phyloP scores from a whole-genome alignment of 1,284 basidiomycete species.

The Microbotryum scabiosae region DNA sequence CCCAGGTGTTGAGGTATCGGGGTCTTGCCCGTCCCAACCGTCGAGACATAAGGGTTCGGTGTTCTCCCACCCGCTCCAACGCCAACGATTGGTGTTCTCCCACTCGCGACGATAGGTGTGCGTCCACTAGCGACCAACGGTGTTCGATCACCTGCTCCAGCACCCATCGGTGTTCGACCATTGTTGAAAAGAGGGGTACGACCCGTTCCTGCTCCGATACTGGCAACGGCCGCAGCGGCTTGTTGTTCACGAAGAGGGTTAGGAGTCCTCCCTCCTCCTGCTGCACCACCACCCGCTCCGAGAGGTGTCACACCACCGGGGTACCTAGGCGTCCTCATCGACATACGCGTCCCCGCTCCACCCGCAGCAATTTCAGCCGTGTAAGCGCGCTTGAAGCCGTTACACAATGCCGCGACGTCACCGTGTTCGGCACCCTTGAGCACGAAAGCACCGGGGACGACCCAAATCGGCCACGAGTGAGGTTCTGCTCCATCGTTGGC shows the following conservation, averaged over 20 bases:
- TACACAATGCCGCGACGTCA: conserved; percentile 19
- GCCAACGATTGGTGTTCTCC: too few species aligned
- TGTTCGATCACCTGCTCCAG: too few species aligned
- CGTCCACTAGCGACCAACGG: too few species aligned
- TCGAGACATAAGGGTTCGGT: too few species aligned
- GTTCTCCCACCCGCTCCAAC: too few species aligned
- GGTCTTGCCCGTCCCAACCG: background rate
- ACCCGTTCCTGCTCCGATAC: too few species aligned
- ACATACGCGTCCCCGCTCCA: background rate
- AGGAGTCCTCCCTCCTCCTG: too few species aligned
- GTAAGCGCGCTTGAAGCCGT: conserved; percentile 25
- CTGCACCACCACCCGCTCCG: background rate
- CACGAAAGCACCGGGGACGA: conserved; percentile 74
- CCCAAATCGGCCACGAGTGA: conserved; percentile 62
- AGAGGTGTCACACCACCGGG: conserved; percentile 1
- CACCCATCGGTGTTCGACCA: too few species aligned
- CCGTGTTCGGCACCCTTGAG: conserved; percentile 16
- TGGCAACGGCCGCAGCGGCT: too few species aligned
- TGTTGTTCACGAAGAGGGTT: too few species aligned
- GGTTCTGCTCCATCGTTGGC: conserved; percentile 56
- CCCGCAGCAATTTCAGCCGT: background rate
- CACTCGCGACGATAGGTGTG: too few species aligned
- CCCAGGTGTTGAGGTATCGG: background rate
- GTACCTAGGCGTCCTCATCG: background rate
- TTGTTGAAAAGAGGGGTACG: too few species aligned